Evolutionary conservation across 2,329 filamentous ascomycete species (phyloP), one percentile per base, ranked within the genome.

Genomic region (Dissoconium aciculare): DNA sequence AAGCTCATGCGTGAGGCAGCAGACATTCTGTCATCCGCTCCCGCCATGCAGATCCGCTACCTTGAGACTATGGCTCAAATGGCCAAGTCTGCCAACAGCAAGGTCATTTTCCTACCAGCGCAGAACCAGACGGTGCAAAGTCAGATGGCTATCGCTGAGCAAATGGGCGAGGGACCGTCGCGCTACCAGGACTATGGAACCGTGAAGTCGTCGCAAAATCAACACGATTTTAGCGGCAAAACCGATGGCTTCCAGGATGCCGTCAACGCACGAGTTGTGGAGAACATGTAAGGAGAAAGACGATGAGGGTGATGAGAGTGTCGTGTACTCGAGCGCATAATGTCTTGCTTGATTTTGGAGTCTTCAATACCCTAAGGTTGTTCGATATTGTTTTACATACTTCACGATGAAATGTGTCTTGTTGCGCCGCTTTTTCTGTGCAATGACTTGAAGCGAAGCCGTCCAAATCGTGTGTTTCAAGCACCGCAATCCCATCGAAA

Each of bases 51-150:
- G 62, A 93, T 93, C 62, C 69, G 85, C 43, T 95, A 95, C 58
- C 78, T 98, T 44, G 89, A 98, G 62, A 85, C 89, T 3, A 95
- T 95, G 87, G 89, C 95, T 57, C 72, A 82, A 25, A 98, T 98
- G 87, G 89, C 89, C 47, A 95, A 94, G 70, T 72, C 73, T 0
- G 82, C 84, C 28, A 91, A 84, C 59, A 71, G 67, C 58, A 91
- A 91, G 62, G 78, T 89, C 49, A 85, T 87, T 46, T 87, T 89
- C 67, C 53, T 89, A 44, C 79, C 78, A 4, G 41, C 37, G 6
- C 43, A 38, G 26, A 70, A 69, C 55, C 32, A 40, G 27, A 73
- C 69, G 11, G 69, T 76, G 49, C 63, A 64, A 41, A 53, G 58
- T 33, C 59, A 67, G 36, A 51, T 73, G 31, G 57, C 60, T 3